Evolutionary conservation across 768 basidiomycete genomes (phyloP).

Genomic region (Artomyces pyxidatus): DNA sequence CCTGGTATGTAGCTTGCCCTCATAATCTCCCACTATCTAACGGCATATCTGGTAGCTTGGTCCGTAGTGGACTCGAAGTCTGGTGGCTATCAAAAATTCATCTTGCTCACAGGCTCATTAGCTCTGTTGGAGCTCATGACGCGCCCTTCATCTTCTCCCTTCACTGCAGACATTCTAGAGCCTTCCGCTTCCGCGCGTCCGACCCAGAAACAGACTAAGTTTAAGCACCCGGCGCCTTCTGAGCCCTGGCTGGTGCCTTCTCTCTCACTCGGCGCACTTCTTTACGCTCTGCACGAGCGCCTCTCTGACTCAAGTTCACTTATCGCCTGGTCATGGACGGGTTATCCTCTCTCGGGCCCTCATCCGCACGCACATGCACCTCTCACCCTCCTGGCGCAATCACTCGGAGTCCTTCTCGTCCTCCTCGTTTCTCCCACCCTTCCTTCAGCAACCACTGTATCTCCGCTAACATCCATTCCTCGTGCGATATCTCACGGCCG

Average conservation of each 20-base stretch:
- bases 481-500: not conserved
- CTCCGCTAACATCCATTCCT: conserved; percentile 1
- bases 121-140: conserved; percentile 50
- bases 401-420: conserved; percentile 43
- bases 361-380: conserved; percentile 64
- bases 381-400: conserved; percentile 57
- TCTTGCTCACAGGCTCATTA: conserved; percentile 47
- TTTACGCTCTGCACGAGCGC: conserved; percentile 68
- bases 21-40: too few relatives aligned
- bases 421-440: conserved; percentile 21
- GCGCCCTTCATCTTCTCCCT: conserved; percentile 27
- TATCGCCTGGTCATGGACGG: conserved; percentile 85
- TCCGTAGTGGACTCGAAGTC: conserved; percentile 59
- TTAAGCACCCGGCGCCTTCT: not conserved
- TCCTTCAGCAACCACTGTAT: not conserved
- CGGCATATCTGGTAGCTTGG: too few relatives aligned
- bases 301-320: conserved; percentile 71
- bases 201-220: not conserved
- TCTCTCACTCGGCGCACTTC: conserved; percentile 53
- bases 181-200: not conserved
- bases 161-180: conserved; percentile 1
- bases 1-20: conserved; percentile 56
- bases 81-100: conserved; percentile 63
- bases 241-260: conserved; percentile 33
- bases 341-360: conserved; percentile 71